phyloP scores from a whole-genome alignment of 768 basidiomycete species.

The Termitomyces sp. region DNA sequence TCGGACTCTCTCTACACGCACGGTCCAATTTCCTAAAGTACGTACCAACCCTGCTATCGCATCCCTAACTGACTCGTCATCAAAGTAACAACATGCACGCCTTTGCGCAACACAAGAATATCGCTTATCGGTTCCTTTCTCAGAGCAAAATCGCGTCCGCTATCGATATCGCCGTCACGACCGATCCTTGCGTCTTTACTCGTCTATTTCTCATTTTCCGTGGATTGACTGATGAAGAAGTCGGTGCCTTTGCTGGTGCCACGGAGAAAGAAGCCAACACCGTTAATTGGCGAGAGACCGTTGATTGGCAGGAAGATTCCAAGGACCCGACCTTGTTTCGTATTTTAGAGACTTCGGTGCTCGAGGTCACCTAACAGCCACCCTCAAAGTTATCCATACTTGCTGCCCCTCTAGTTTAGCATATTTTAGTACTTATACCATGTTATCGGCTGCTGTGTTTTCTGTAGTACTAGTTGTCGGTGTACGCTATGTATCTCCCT shows the following conservation, averaged over 20 bases:
- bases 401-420: conserved; percentile 4
- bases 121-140: conserved; percentile 84
- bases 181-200: conserved; percentile 76
- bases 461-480: conserved; percentile 11
- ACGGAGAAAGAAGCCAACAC: conserved; percentile 85
- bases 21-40: conserved; percentile 81
- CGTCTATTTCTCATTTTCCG: conserved; percentile 85
- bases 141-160: conserved; percentile 78
- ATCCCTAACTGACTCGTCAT: conserved; percentile 1
- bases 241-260: conserved; percentile 66
- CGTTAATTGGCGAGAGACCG: conserved; percentile 75
- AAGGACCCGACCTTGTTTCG: conserved; percentile 74
- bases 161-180: conserved; percentile 82
- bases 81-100: conserved; percentile 69
- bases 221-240: conserved; percentile 76
- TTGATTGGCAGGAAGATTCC: conserved; percentile 78
- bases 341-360: conserved; percentile 71
- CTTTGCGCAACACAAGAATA: conserved; percentile 77
- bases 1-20: conserved; percentile 80
- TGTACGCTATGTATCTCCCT: not conserved
- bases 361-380: conserved; percentile 53
- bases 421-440: conserved; percentile 6
- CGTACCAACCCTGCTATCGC: conserved; percentile 16
- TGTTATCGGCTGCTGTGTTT: conserved; percentile 1
- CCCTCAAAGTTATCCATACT: conserved; percentile 6